Evolutionary conservation across 139 green algal species (phyloP), one percentile per base, ranked within the genome.

Genomic region (Volvox africanus): DNA sequence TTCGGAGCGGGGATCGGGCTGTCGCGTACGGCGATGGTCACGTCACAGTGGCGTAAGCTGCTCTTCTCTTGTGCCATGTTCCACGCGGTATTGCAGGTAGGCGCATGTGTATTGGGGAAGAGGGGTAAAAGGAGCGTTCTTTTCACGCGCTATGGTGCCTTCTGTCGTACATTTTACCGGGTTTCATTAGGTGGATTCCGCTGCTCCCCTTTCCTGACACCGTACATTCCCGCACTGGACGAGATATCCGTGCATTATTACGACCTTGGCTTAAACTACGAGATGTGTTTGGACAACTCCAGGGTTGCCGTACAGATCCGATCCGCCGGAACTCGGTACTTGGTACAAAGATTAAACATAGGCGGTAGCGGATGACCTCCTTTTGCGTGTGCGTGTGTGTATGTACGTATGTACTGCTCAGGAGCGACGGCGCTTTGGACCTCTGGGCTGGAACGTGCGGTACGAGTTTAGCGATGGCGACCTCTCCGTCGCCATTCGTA

Each of bases 401-500:
- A 19, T 24, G 44, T 55, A 14, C 9, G 5, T 55, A 9, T 55
- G 44, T 55, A 55, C 44, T 5, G 44, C 68, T 3, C 79, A 93
- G 93, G 94, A 96, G 81, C 90, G 94, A 24, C 91, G 96, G 62
- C 97, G 97, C 92, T 99, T 97, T 91, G 97, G 97, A 1, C 88
- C 96, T 0, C 92, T 98, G 13, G 97, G 97, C 3, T 99, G 97
- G 97, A 99, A 98, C 91, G 95, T 97, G 36, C 90, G 87, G n/a
- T 98, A 98, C 88, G 96, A 97, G 44, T 99, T 99, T 93, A 96
- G 88, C 82, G 68, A 95, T 16, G 86, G 89, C 22, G 97, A 99
- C 93, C 76, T 99, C 33, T 92, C 96, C 61, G 97, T 95, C 88
- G 95, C 94, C 2, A 87, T 97, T 82, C 91, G 90, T 37, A 97